Evolutionary conservation across 345 rosid genomes (phyloP).

Genomic region (Lumnitzera racemosa): DNA sequence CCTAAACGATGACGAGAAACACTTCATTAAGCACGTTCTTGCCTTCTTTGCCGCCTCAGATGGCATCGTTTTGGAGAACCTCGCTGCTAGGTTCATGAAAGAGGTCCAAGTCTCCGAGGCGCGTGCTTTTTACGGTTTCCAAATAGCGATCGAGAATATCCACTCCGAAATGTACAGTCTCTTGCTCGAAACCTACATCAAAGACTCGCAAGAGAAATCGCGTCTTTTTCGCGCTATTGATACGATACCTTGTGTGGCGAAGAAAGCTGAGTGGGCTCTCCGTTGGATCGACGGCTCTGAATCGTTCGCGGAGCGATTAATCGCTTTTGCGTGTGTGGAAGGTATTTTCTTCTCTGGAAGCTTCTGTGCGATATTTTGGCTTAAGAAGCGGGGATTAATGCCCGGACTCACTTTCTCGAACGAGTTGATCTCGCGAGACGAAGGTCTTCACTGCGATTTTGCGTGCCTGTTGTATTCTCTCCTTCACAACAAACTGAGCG

Average conservation of each 20-base stretch:
- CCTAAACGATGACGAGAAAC: conserved; percentile 64
- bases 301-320: conserved; percentile 62
- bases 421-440: conserved; percentile 89
- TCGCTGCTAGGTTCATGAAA: conserved; percentile 83
- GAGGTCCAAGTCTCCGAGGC: conserved; percentile 93
- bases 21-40: conserved; percentile 83
- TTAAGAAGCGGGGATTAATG: conserved; percentile 87
- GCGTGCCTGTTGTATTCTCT: conserved; percentile 68
- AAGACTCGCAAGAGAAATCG: conserved; percentile 52
- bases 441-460: conserved; percentile 91
- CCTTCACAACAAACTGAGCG: conserved; percentile 44
- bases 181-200: conserved; percentile 83
- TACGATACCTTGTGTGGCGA: conserved; percentile 70
- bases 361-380: conserved; percentile 90
- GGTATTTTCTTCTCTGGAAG: conserved; percentile 94
- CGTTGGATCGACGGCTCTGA: conserved; percentile 79
- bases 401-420: conserved; percentile 90
- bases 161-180: conserved; percentile 98
- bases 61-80: conserved; percentile 86
- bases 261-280: conserved; percentile 73
- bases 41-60: conserved; percentile 98
- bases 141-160: conserved; percentile 91
- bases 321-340: conserved; percentile 92
- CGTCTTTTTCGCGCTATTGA: conserved; percentile 64
- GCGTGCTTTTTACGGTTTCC: conserved; percentile 96